phyloP scores from a whole-genome alignment of 352 stramenopile genomes.

The Pythium vanterpoolii region DNA sequence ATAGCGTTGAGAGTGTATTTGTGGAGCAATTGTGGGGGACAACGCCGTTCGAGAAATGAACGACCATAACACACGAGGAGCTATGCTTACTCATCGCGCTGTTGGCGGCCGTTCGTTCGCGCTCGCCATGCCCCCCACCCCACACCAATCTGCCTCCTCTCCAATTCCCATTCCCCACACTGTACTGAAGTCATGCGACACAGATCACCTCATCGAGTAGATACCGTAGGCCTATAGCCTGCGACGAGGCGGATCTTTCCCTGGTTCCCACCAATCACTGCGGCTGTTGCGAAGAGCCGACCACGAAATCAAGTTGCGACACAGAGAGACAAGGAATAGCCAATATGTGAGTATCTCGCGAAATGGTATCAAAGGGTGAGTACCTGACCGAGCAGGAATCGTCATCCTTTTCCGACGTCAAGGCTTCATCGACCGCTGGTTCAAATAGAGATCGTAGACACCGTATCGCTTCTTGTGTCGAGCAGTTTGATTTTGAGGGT shows the following conservation, averaged over 20 bases:
- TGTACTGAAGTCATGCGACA: too few species aligned
- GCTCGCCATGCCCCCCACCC: too few species aligned
- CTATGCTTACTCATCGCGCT: too few species aligned
- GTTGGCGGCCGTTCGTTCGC: too few species aligned
- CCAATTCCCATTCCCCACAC: not conserved
- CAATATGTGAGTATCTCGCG: too few species aligned
- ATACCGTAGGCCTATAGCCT: not conserved
- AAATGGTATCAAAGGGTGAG: too few species aligned
- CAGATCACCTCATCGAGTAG: not conserved
- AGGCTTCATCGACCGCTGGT: too few species aligned
- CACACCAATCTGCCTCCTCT: not conserved
- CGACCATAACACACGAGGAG: not conserved
- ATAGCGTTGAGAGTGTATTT: not conserved
- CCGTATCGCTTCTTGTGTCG: too few species aligned
- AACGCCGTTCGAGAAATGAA: not conserved
- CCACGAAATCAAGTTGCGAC: not conserved
- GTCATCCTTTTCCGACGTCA: too few species aligned
- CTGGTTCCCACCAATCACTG: not conserved
- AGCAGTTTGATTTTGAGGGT: too few species aligned
- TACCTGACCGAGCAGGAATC: too few species aligned
- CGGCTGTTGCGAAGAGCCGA: not conserved
- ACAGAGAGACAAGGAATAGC: not conserved
- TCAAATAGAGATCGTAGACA: too few species aligned
- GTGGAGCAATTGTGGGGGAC: not conserved
- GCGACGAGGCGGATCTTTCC: not conserved